These are phyloP conservation scores for Sphagnum tenellum DNA, from an alignment of 225 moss, liverwort and hornwort genomes.

Conservation along the genomic window DNA sequence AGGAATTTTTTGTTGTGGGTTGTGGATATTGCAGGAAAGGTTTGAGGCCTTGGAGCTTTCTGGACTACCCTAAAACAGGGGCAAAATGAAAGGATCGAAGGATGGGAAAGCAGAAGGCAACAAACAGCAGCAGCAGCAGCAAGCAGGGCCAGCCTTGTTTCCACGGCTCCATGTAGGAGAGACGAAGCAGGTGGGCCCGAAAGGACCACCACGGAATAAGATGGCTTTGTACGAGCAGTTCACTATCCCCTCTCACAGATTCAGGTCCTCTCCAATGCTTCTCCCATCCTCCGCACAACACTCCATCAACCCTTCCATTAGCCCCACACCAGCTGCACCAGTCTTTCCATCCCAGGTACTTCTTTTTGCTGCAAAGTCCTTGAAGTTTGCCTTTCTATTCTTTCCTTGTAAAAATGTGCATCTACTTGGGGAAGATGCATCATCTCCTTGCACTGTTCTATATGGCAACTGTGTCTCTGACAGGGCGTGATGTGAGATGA, in stretches of 20 bases:
- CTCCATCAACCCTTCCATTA: not conserved
- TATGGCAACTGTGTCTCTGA: too few relatives aligned
- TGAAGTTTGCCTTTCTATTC: too few relatives aligned
- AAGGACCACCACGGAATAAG: conserved; percentile 91
- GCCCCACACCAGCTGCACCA: conserved; percentile 20
- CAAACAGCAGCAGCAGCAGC: conserved; percentile 11
- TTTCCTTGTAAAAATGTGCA: too few relatives aligned
- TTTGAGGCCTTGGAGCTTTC: too few relatives aligned
- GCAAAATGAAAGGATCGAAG: conserved; percentile 28
- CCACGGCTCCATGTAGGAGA: conserved; percentile 86
- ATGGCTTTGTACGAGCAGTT: conserved; percentile 97
- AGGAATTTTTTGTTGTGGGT: too few relatives aligned
- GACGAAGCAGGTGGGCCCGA: conserved; percentile 63
- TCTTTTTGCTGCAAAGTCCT: not conserved
- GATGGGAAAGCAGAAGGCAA: conserved; percentile 24
- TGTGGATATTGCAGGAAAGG: too few relatives aligned
- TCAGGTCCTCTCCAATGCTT: conserved; percentile 42
- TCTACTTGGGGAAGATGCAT: not conserved
- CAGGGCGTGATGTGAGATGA: too few relatives aligned
- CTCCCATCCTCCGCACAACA: conserved; percentile 36
- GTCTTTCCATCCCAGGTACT: conserved; percentile 38
- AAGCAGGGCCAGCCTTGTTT: conserved; percentile 51
- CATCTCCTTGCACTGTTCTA: too few relatives aligned
- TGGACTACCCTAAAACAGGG: too few relatives aligned
- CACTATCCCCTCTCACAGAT: conserved; percentile 74